Percentiles rank a stretch among this genome's conserved stretches.
These are phyloP conservation scores for Talaromyces borbonicus DNA, from an alignment of 495 filamentous ascomycete species.

Conservation along the genomic window DNA sequence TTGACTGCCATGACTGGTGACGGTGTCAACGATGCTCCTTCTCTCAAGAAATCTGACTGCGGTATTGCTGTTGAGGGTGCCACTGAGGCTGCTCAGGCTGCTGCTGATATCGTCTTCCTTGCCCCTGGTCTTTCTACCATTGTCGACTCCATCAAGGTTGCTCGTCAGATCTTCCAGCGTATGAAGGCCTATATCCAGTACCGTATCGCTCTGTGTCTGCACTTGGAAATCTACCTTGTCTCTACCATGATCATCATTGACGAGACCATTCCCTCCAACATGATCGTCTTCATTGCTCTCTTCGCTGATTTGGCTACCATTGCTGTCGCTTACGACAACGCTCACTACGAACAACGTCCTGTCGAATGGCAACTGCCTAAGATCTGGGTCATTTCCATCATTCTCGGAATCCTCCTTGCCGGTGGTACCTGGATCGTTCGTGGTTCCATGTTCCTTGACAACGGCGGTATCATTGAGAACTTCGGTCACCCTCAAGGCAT, in stretches of 20 bases:
- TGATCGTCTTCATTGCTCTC: slow-evolving; percentile 68
- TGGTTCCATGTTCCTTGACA: slow-evolving; percentile 52
- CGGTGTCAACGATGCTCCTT: slow-evolving; percentile 65
- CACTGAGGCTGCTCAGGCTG: slow-evolving; percentile 66
- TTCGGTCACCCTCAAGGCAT: slow-evolving; percentile 62
- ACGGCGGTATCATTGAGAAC: slow-evolving; percentile 66
- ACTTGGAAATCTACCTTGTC: slow-evolving; percentile 70
- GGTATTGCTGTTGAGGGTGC: slow-evolving; percentile 74
- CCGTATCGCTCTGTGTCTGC: slow-evolving; percentile 68
- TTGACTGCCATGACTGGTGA: slow-evolving; percentile 70
- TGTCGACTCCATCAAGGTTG: slow-evolving; percentile 68
- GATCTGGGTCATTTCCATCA: slow-evolving; percentile 66
- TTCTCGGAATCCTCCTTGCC: slow-evolving; percentile 57
- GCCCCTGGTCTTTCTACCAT: slow-evolving; percentile 68
- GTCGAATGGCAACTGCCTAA: slow-evolving; percentile 72
- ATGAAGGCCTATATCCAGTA: slow-evolving; percentile 79
- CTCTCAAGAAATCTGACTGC: slow-evolving; percentile 64
- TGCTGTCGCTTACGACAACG: slow-evolving; percentile 69
- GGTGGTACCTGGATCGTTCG: slow-evolving; percentile 61
- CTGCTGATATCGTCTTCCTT: slow-evolving; percentile 72
- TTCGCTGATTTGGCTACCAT: slow-evolving; percentile 73
- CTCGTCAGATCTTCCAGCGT: slow-evolving; percentile 72
- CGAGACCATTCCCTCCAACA: slow-evolving; percentile 54
- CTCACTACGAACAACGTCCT: slow-evolving; percentile 59
- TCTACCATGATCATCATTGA: slow-evolving; percentile 70